Base-by-base conservation (phyloP, 2,329 filamentous ascomycete genomes). In the Aspergillus viridinutans region DNA sequence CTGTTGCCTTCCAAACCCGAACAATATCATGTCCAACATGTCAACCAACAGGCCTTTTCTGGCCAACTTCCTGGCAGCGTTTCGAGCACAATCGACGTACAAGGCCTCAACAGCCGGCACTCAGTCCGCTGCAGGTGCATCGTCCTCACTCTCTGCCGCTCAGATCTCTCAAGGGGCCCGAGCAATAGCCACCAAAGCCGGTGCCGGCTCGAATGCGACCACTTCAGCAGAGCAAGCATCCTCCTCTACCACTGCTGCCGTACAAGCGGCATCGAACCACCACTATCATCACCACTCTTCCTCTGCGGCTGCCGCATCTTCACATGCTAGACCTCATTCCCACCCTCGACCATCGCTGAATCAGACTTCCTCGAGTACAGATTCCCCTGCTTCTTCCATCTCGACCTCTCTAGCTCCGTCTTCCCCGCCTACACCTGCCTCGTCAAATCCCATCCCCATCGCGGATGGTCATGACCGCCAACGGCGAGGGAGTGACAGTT, bases 11-110 rank as follows among this genome's bases (percentile, higher is more conserved):
- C 32, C 12, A 4, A 17, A 35, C 4, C 32, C 5, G 32, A 35
- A n/a, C 28, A 42, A 32, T 45, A 55, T 50, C 12, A 10, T 20
- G n/a, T 23, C 43, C 56, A 77, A 58, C 64, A 87, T 87, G 85
- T 82, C 84, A 2, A 86, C 83, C 61, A 87, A 88, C 75, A 76
- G 85, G 57, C 85, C 81, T 50, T 88, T 88, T 75, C 80, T 89
- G 65, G 80, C 84, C 63, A 85, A 85, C 76, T 87, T 88, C 75
- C 81, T 88, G 60, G 82, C 85, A 50, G 84, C 85, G 60, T 89
- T 89, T 68, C 81, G 85, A 52, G 84, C 85, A 52, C 85, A 87
- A 67, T 85, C 84, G 45, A 78, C 80, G 55, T 80, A 84, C 62
- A 86, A 86, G 67, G 76, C 83, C 25, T 78, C 83, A 29, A 64